phyloP scores from a whole-genome alignment of 192 early-diverging fungal species.

The Obelidium mucronatum region DNA sequence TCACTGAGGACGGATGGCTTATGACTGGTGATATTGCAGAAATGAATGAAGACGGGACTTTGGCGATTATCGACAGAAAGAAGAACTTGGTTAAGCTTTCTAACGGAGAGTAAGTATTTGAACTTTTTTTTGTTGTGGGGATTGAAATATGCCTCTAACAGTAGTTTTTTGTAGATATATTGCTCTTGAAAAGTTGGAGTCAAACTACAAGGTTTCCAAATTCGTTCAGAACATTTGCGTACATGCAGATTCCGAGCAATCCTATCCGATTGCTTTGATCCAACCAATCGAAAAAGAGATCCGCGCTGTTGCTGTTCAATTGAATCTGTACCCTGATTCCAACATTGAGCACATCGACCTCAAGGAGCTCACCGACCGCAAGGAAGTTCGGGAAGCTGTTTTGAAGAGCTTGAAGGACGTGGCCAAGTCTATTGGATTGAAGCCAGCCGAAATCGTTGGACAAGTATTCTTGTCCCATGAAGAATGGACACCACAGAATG shows the following conservation, averaged over 20 bases:
- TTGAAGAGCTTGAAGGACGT: constrained; percentile 60
- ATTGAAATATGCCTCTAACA: neutral
- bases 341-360: constrained; percentile 55
- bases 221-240: constrained; percentile 75
- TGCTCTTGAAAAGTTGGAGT: constrained; percentile 93
- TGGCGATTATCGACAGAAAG: constrained; percentile 88
- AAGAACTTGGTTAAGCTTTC: constrained; percentile 95
- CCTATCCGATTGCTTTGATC: constrained; percentile 78
- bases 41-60: constrained; percentile 77
- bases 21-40: constrained; percentile 93
- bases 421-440: constrained; percentile 71
- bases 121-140: neutral
- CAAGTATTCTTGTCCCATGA: constrained; percentile 72
- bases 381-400: constrained; percentile 48
- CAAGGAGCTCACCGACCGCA: constrained; percentile 44
- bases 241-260: constrained; percentile 69
- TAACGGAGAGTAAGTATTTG: constrained; percentile 71
- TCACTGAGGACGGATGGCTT: constrained; percentile 85
- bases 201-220: constrained; percentile 78
- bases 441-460: constrained; percentile 75
- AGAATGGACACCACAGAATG: constrained; percentile 92
- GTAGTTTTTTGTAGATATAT: constrained; percentile 72
- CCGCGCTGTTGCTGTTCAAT: neutral
- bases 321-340: neutral
- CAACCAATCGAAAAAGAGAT: constrained; percentile 66